Evolutionary conservation across 2,329 filamentous ascomycete species (phyloP).

Genomic region (Mariannaea sp.): DNA sequence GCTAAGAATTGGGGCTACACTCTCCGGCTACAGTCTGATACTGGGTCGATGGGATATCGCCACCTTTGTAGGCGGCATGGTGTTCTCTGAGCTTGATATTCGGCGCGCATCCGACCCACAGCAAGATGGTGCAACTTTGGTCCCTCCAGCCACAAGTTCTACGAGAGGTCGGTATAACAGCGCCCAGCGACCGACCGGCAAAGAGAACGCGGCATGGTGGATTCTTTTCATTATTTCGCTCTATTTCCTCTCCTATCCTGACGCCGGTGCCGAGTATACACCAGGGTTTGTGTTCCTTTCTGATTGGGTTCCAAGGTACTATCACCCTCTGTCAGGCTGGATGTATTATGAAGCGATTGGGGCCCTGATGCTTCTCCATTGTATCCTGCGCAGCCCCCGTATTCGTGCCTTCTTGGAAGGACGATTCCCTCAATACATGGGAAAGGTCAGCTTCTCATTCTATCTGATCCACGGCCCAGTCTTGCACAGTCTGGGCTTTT

Average conservation of each 20-base stretch:
- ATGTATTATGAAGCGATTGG: conserved; percentile 48
- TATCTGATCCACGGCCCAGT: conserved; percentile 59
- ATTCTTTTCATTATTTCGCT: conserved; percentile 40
- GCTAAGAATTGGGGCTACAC: conserved; percentile 35
- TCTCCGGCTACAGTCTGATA: conserved; percentile 42
- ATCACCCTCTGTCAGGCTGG: conserved; percentile 44
- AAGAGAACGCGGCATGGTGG: conserved; percentile 36
- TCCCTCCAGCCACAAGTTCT: conserved; percentile 23
- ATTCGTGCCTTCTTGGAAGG: conserved; percentile 40
- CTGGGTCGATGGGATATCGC: conserved; percentile 49
- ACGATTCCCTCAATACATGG: conserved; percentile 44
- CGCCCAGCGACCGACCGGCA: conserved; percentile 16
- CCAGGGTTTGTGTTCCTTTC: conserved; percentile 45
- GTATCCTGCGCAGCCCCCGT: conserved; percentile 41
- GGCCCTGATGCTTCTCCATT: conserved; percentile 44
- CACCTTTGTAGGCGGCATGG: conserved; percentile 45
- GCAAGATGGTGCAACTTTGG: conserved; percentile 19
- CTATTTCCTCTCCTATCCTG: conserved; percentile 48
- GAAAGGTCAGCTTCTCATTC: conserved; percentile 48
- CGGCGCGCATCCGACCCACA: conserved; percentile 27
- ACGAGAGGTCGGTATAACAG: conserved; percentile 8
- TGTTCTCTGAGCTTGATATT: conserved; percentile 46
- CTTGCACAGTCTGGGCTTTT: conserved; percentile 63
- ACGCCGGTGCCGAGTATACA: conserved; percentile 45
- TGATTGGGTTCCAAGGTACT: conserved; percentile 43